Conservation (phyloP, 768 basidiomycete genomes). For the Leccinum ochraceum region DNA sequence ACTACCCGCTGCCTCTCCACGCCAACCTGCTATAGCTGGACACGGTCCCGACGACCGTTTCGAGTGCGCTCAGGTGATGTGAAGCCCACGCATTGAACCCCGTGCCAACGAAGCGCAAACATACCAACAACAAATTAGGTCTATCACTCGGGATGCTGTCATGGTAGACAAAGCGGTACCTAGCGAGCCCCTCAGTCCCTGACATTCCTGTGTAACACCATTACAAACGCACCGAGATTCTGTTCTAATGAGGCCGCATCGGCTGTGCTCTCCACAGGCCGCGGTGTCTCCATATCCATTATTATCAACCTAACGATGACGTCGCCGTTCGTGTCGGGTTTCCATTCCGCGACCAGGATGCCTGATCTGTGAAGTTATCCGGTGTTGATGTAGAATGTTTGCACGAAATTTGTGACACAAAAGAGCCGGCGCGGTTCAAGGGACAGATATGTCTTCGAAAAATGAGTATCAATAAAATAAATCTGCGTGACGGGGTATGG, state of each 20-base stretch:
- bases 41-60: slow-evolving; percentile 14
- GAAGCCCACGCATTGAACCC: slow-evolving; percentile 26
- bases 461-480: slow-evolving; percentile 10
- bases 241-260: slow-evolving; percentile 17
- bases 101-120: slow-evolving; percentile 25
- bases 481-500: not conserved
- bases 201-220: slow-evolving; percentile 20
- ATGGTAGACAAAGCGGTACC: slow-evolving; percentile 21
- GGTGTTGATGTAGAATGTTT: slow-evolving; percentile 16
- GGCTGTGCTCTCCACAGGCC: slow-evolving; percentile 27
- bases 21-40: slow-evolving; percentile 14
- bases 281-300: slow-evolving; percentile 7
- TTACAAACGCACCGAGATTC: slow-evolving; percentile 9
- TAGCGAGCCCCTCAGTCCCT: slow-evolving; percentile 22
- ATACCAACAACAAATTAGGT: slow-evolving; percentile 11
- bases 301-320: slow-evolving; percentile 24
- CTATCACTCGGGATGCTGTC: slow-evolving; percentile 32
- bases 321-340: slow-evolving; percentile 20
- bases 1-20: slow-evolving; percentile 8
- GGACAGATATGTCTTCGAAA: slow-evolving; percentile 14
- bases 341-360: slow-evolving; percentile 26
- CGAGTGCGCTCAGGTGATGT: slow-evolving; percentile 21
- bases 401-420: slow-evolving; percentile 21
- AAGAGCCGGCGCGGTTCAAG: slow-evolving; percentile 10
- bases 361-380: slow-evolving; percentile 27